A percentile compares a stretch with the other conserved stretches of the same genome.
Evolutionary conservation across 2,329 filamentous ascomycete species (phyloP).

Genomic region (Aspergillus sp.): DNA sequence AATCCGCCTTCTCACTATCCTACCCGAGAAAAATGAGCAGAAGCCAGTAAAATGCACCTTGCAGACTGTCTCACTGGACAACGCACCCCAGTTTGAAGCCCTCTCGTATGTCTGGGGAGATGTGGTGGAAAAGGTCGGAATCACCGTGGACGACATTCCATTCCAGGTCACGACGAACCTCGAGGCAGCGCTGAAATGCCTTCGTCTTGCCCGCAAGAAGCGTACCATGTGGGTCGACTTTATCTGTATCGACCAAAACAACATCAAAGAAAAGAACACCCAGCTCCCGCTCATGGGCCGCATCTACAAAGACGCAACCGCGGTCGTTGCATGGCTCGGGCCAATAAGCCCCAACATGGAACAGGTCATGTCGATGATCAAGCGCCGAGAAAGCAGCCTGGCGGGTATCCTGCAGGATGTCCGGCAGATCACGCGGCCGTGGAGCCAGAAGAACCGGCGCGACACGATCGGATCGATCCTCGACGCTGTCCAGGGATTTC

Average conservation of each 20-base stretch:
- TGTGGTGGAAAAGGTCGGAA: neutral
- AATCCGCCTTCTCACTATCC: conserved; percentile 5
- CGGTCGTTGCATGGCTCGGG: neutral
- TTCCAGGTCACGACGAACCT: neutral
- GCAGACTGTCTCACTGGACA: conserved; percentile 4
- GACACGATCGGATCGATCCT: neutral
- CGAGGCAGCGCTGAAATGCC: neutral
- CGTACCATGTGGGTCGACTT: conserved; percentile 3
- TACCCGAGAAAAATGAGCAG: neutral
- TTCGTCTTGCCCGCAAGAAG: neutral
- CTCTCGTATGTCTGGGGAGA: conserved; percentile 8
- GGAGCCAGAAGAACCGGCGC: neutral
- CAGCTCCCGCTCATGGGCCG: conserved; percentile 8
- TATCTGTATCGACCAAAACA: conserved; percentile 8
- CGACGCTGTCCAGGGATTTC: conserved; percentile 1
- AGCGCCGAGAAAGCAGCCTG: neutral
- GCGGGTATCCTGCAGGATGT: neutral
- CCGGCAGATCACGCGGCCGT: neutral
- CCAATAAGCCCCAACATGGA: neutral
- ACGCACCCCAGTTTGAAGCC: conserved; percentile 4
- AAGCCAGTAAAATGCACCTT: conserved; percentile 2
- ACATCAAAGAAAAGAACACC: conserved; percentile 3
- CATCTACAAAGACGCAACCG: conserved; percentile 3
- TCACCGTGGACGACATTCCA: neutral
- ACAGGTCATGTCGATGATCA: conserved; percentile 1